Evolutionary conservation across 2,329 filamentous ascomycete genomes (phyloP).

Genomic region (Trichoderma harzianum): DNA sequence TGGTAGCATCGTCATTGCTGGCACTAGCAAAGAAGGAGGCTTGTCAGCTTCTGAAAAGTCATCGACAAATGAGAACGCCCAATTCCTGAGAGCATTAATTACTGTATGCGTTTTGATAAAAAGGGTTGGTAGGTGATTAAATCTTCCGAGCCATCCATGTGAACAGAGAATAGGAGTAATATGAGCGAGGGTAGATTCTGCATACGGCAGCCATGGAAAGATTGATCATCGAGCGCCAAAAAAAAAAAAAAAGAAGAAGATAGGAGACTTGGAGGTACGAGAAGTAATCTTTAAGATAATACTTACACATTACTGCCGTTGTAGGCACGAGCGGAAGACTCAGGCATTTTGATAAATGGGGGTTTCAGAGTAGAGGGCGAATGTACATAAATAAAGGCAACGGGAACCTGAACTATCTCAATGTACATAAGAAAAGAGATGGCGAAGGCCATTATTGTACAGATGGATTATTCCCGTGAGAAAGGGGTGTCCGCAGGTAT

Average conservation of each 20-base stretch:
- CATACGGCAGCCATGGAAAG: rapidly evolving
- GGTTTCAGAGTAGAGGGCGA: not conserved
- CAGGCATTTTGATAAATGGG: not conserved
- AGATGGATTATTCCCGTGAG: no score
- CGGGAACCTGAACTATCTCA: no score
- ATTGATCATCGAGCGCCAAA: not conserved
- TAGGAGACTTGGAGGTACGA: not conserved
- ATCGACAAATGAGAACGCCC: not conserved
- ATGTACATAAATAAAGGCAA: no score
- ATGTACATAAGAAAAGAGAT: no score
- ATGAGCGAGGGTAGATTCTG: not conserved
- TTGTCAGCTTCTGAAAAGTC: not conserved
- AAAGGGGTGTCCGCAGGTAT: no score
- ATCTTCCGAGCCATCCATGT: no score
- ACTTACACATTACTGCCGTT: not conserved
- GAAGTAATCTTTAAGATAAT: not conserved
- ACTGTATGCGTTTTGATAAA: not conserved
- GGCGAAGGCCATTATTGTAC: no score
- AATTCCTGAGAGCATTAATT: rapidly evolving
- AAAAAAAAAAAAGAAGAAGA: not conserved
- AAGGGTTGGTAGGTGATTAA: no score
- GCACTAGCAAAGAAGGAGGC: not conserved
- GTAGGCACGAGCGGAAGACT: not conserved
- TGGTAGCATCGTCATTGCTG: not conserved
- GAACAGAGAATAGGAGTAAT: not conserved